phyloP scores from a whole-genome alignment of 345 rosid species.

The Pistacia atlantica region DNA sequence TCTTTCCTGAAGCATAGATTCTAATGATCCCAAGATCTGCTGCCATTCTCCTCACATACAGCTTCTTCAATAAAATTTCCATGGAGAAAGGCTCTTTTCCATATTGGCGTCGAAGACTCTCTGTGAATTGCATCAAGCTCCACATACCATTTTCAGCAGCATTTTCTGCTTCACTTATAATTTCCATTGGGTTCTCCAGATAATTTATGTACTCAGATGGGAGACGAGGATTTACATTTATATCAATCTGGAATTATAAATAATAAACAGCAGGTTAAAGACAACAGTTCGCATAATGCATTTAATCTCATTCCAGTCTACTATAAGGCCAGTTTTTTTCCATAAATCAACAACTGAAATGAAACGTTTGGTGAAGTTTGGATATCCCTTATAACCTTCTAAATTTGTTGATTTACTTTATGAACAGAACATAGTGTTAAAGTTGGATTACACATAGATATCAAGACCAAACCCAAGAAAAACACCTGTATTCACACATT shows the following conservation, averaged over 20 bases:
- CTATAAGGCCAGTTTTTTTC: not conserved
- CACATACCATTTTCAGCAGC: constrained; percentile 84
- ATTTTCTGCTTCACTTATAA: constrained; percentile 75
- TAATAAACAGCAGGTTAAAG: constrained; percentile 19
- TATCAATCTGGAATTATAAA: constrained; percentile 63
- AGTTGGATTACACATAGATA: not conserved
- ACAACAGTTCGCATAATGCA: constrained; percentile 10
- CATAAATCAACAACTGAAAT: not conserved
- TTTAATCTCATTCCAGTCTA: constrained; percentile 4
- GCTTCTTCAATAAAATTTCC: constrained; percentile 88
- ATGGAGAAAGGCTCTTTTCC: constrained; percentile 92
- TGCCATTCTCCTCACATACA: constrained; percentile 92
- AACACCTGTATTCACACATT: not conserved
- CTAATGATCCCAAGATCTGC: constrained; percentile 88
- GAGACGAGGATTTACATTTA: constrained; percentile 72
- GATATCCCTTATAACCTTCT: not conserved
- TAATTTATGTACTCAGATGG: constrained; percentile 90
- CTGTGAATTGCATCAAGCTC: constrained; percentile 89
- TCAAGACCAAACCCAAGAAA: not conserved
- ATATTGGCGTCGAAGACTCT: constrained; percentile 76
- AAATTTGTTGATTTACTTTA: not conserved
- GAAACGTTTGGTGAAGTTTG: not conserved
- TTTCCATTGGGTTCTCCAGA: constrained; percentile 85
- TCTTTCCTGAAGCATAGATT: constrained; percentile 81
- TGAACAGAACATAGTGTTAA: not conserved